Conservation (phyloP, 2,329 filamentous ascomycete species). For the Cercospora citrullina region DNA sequence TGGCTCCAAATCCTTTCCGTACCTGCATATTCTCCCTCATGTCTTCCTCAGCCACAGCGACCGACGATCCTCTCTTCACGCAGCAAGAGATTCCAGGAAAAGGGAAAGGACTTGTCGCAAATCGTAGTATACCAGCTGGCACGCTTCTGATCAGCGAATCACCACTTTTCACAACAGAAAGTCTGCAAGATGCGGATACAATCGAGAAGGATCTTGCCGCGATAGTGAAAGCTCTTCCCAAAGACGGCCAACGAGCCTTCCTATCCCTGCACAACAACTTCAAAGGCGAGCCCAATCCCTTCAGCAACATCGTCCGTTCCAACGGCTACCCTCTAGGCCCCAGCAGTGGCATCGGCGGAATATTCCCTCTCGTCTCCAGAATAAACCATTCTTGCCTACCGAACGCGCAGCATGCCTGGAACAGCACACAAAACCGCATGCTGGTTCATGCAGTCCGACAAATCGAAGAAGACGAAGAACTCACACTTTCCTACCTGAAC, state of each 20-base stretch:
- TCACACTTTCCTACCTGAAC: conserved; percentile 41
- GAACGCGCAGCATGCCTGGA: conserved; percentile 43
- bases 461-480: conserved; percentile 41
- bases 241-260: conserved; percentile 35
- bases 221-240: conserved; percentile 29
- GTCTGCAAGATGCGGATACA: conserved; percentile 24
- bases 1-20: not conserved
- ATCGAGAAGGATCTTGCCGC: conserved; percentile 28
- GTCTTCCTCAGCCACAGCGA: not conserved
- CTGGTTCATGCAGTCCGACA: conserved; percentile 40
- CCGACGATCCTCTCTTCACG: conserved; percentile 16
- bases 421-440: conserved; percentile 29
- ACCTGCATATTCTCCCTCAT: not conserved
- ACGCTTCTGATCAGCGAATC: conserved; percentile 45
- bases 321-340: conserved; percentile 38
- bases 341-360: conserved; percentile 31
- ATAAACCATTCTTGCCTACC: conserved; percentile 44
- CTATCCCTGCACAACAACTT: conserved; percentile 38
- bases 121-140: conserved; percentile 40
- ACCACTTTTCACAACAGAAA: conserved; percentile 40
- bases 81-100: conserved; percentile 34
- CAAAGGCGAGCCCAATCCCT: conserved; percentile 30
- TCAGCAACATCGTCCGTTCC: conserved; percentile 38
- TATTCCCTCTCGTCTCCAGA: conserved; percentile 40
- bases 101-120: conserved; percentile 47